These are phyloP conservation scores for Plectranthus barbatus DNA, from an alignment of 257 asterid species.

Conservation along the genomic window DNA sequence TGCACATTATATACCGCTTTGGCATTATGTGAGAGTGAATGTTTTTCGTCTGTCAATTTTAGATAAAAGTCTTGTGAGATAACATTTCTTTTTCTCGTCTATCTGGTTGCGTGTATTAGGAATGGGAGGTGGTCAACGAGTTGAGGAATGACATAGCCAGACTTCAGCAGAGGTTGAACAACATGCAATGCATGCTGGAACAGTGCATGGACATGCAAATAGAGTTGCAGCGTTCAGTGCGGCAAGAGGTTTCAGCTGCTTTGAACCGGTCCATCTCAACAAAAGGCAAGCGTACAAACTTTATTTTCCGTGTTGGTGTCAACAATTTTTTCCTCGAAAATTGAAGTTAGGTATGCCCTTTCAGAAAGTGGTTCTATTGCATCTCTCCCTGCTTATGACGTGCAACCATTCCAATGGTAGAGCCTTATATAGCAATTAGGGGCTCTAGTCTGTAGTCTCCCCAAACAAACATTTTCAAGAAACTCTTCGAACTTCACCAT, in stretches of 20 bases:
- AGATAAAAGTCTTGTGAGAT: no score
- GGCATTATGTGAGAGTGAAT: not conserved
- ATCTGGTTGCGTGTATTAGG: constrained; percentile 30
- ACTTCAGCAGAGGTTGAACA: constrained; percentile 73
- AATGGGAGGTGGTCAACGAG: constrained; percentile 67
- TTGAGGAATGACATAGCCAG: constrained; percentile 68
- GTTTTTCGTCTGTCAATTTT: not conserved
- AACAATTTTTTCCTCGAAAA: no score
- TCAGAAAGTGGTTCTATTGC: no score
- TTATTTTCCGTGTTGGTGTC: not conserved
- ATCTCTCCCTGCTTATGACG: not conserved
- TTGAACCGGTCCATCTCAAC: constrained; percentile 44
- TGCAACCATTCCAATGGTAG: not conserved
- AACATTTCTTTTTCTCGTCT: not conserved
- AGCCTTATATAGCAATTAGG: no score
- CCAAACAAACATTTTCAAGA: no score
- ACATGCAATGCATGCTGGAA: constrained; percentile 83
- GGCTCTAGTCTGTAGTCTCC: no score
- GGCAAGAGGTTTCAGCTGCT: constrained; percentile 93
- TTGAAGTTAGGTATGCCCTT: no score
- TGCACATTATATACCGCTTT: not conserved
- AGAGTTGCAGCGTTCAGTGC: constrained; percentile 73
- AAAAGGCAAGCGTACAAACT: constrained; percentile 9
- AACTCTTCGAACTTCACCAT: no score
- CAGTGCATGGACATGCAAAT: constrained; percentile 92